Conservation (phyloP, 2,329 filamentous ascomycete genomes). For the Trichoderma polysporum region DNA sequence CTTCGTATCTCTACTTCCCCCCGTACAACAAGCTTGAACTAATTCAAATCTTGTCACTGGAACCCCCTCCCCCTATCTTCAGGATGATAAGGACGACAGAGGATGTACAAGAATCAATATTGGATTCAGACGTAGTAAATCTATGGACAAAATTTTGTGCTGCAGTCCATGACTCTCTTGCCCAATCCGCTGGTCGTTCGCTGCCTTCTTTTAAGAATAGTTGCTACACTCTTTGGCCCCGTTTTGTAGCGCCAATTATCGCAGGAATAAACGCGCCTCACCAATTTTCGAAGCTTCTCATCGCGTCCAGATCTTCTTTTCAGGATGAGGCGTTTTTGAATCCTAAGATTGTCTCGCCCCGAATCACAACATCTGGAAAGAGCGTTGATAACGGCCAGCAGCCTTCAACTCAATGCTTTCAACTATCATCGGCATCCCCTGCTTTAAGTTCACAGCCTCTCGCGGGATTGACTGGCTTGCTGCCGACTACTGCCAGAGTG, state of each 20-base stretch:
- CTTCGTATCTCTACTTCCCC: conserved; percentile 78
- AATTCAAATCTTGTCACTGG: conserved; percentile 69
- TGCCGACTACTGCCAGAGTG: conserved; percentile 72
- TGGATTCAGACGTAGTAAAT: conserved; percentile 57
- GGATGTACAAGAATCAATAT: conserved; percentile 23
- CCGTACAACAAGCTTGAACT: conserved; percentile 81
- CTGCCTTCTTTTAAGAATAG: conserved; percentile 69
- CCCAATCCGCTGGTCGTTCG: conserved; percentile 76
- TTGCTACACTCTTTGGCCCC: conserved; percentile 76
- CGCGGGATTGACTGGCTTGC: conserved; percentile 52
- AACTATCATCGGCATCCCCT: neutral
- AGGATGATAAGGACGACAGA: conserved; percentile 41
- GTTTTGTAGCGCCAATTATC: conserved; percentile 76
- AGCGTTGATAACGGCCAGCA: neutral
- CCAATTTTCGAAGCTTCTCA: conserved; percentile 82
- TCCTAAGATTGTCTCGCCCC: conserved; percentile 55
- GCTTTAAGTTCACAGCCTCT: conserved; percentile 11
- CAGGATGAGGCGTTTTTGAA: conserved; percentile 71
- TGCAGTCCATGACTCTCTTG: conserved; percentile 83
- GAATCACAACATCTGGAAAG: neutral
- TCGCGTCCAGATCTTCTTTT: conserved; percentile 67
- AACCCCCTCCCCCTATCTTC: conserved; percentile 43
- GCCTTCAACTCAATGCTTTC: neutral
- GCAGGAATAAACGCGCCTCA: conserved; percentile 71
- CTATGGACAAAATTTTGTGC: conserved; percentile 79